Conservation (phyloP, 2,329 filamentous ascomycete genomes). For the Tolypocladium pustulatum region DNA sequence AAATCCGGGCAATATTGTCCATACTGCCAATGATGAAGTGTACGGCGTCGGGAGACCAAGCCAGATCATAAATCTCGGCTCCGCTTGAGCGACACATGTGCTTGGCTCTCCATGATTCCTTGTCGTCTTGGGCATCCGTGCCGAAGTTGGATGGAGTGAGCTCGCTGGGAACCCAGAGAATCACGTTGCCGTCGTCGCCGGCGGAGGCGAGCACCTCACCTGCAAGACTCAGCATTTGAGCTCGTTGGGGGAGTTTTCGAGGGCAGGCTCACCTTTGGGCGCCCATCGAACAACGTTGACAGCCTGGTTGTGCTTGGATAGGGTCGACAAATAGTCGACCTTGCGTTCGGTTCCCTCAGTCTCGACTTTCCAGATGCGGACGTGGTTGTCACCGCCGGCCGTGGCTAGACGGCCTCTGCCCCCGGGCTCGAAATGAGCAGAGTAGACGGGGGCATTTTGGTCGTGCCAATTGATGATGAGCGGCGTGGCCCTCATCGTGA, state of each 20-base stretch:
- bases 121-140: slow-evolving; percentile 80
- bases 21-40: slow-evolving; percentile 99
- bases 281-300: slow-evolving; percentile 97
- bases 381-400: slow-evolving; percentile 91
- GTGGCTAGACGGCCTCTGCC: slow-evolving; percentile 89
- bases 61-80: slow-evolving; percentile 94
- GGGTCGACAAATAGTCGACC: slow-evolving; percentile 83
- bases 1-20: slow-evolving; percentile 97
- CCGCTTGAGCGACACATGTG: slow-evolving; percentile 95
- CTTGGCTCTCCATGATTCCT: slow-evolving; percentile 93
- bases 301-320: slow-evolving; percentile 89
- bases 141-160: slow-evolving; percentile 60
- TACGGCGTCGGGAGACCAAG: slow-evolving; percentile 93
- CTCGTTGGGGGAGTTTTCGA: not conserved
- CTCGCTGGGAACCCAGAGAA: slow-evolving; percentile 90
- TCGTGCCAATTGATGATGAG: slow-evolving; percentile 99
- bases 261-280: slow-evolving; percentile 60
- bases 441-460: slow-evolving; percentile 93
- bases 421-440: slow-evolving; percentile 87
- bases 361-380: slow-evolving; percentile 90
- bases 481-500: slow-evolving; percentile 85
- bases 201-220: slow-evolving; percentile 90
- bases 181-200: slow-evolving; percentile 93
- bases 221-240: slow-evolving; percentile 24
- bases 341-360: slow-evolving; percentile 74